A percentile compares a stretch with the other conserved stretches of the same genome.
These are phyloP conservation scores for Trichoderma sp. DNA, from an alignment of 2,329 filamentous ascomycete genomes.

Conservation along the genomic window DNA sequence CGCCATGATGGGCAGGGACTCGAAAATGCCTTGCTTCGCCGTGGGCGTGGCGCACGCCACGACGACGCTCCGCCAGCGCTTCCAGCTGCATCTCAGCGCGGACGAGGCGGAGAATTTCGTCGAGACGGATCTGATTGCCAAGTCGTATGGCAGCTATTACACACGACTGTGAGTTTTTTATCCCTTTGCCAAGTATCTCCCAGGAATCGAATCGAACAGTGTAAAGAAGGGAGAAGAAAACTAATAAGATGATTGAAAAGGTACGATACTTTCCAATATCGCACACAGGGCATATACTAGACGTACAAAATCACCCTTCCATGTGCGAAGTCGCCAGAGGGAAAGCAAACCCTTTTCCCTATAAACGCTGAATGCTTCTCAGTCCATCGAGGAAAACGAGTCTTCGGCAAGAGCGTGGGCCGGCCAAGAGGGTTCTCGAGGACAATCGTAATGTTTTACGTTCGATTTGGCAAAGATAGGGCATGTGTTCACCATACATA, in stretches of 20 bases:
- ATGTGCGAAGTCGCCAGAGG: not conserved
- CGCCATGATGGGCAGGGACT: slow-evolving; percentile 80
- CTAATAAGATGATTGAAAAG: slow-evolving; percentile 44
- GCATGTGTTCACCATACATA: too few species aligned
- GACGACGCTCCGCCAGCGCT: slow-evolving; percentile 68
- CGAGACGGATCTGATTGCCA: slow-evolving; percentile 75
- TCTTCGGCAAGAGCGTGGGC: too few species aligned
- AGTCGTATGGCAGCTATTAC: slow-evolving; percentile 85
- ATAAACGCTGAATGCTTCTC: too few species aligned
- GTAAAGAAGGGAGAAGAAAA: not conserved
- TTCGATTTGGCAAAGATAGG: too few species aligned
- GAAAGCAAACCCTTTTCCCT: too few species aligned
- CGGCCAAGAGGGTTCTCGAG: too few species aligned
- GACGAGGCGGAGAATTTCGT: slow-evolving; percentile 82
- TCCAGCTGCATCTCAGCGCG: slow-evolving; percentile 79
- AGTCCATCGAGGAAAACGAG: too few species aligned
- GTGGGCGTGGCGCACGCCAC: slow-evolving; percentile 73
- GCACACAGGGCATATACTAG: slow-evolving; percentile 84
- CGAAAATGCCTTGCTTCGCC: slow-evolving; percentile 82
- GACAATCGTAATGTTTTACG: too few species aligned
- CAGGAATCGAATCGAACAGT: slow-evolving; percentile 5
- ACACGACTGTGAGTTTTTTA: slow-evolving; percentile 69
- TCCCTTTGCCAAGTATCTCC: not conserved
- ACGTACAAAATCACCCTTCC: too few species aligned
- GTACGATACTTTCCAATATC: slow-evolving; percentile 85